These are phyloP conservation scores for Alternaria alternata DNA, from an alignment of 2,329 filamentous ascomycete genomes.

Conservation along the genomic window DNA sequence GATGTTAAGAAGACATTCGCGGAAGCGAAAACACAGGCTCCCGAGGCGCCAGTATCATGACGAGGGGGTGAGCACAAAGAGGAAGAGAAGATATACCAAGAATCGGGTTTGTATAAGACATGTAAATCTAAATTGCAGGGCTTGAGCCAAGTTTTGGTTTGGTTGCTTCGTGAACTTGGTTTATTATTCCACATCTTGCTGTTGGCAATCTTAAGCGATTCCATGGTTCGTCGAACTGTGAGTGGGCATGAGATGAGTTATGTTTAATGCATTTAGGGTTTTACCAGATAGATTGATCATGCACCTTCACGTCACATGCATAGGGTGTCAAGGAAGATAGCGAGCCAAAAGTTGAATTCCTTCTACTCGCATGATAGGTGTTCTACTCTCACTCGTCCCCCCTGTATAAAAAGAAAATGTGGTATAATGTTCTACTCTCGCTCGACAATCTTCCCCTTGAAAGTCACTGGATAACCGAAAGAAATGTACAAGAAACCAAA, in stretches of 20 bases:
- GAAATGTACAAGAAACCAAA: conserved; percentile 26
- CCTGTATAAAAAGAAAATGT: conserved; percentile 18
- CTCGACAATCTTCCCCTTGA: conserved; percentile 19
- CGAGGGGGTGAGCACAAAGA: neutral
- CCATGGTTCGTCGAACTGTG: neutral
- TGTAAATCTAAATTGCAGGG: neutral
- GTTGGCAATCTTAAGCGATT: neutral
- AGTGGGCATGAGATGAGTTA: neutral
- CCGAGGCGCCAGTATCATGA: conserved; percentile 32
- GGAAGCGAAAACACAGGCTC: conserved; percentile 25
- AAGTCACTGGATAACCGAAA: conserved; percentile 19
- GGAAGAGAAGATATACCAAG: neutral
- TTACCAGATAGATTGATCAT: neutral
- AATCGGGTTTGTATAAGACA: neutral
- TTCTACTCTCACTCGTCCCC: conserved; percentile 30
- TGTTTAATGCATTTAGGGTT: neutral
- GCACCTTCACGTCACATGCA: neutral
- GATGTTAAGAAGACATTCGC: conserved; percentile 51
- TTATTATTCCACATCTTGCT: neutral
- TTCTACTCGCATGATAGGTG: neutral
- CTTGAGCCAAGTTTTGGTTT: neutral
- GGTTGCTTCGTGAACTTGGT: neutral
- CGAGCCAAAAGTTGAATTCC: neutral
- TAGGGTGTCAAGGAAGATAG: neutral
- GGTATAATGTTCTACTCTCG: conserved; percentile 44